phyloP scores from a whole-genome alignment of 345 rosid species.

The Kernera saxatilis region DNA sequence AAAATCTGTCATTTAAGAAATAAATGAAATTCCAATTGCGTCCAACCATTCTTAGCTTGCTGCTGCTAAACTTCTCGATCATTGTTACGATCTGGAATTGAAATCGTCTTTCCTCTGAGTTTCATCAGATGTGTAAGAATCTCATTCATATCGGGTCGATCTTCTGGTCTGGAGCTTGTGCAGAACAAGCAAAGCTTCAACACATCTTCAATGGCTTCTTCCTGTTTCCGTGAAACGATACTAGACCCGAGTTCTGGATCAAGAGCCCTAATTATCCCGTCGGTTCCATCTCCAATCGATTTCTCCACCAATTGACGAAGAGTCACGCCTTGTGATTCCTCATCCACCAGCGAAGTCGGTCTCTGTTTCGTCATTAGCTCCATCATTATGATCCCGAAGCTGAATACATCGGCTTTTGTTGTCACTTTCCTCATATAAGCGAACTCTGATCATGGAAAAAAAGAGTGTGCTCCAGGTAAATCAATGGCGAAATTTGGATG shows the following conservation, averaged over 20 bases:
- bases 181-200: conserved; percentile 57
- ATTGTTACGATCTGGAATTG: neutral
- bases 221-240: neutral
- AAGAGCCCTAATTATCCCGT: conserved; percentile 23
- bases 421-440: conserved; percentile 80
- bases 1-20: too few species aligned
- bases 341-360: conserved; percentile 59
- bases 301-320: conserved; percentile 51
- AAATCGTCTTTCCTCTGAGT: conserved; percentile 24
- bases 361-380: conserved; percentile 66
- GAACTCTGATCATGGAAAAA: conserved; percentile 44
- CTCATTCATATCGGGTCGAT: conserved; percentile 55
- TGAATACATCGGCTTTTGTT: conserved; percentile 77
- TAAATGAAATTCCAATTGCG: too few species aligned
- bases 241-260: neutral
- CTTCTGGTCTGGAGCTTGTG: conserved; percentile 56
- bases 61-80: neutral
- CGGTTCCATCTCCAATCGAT: conserved; percentile 36
- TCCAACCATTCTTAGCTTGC: neutral
- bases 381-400: conserved; percentile 71
- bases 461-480: neutral
- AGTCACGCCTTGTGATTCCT: conserved; percentile 42
- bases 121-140: conserved; percentile 50
- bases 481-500: neutral
- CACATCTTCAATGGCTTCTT: conserved; percentile 16